phyloP scores from a whole-genome alignment of 805 yeast species.

The Ogataea parapolymorpha region DNA sequence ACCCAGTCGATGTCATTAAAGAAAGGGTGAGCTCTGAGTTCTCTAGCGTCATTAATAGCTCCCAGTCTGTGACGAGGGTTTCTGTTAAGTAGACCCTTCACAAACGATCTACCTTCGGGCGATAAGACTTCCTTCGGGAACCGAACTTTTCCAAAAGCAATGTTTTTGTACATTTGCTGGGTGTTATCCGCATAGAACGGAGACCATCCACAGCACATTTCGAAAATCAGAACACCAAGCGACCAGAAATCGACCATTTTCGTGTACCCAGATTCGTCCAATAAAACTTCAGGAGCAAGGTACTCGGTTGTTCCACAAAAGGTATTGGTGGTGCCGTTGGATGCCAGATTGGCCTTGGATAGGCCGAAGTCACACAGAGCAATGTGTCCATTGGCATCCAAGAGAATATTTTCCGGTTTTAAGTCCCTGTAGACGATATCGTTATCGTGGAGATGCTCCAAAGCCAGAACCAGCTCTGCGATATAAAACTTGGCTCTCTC shows the following conservation, averaged over 20 bases:
- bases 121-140: constrained; percentile 95
- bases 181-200: constrained; percentile 98
- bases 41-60: constrained; percentile 87
- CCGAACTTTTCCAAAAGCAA: constrained; percentile 96
- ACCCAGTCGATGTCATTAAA: constrained; percentile 92
- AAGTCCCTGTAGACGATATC: constrained; percentile 95
- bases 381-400: constrained; percentile 96
- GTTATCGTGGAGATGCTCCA: constrained; percentile 92
- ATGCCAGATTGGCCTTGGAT: constrained; percentile 85
- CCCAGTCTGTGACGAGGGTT: constrained; percentile 96
- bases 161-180: constrained; percentile 98
- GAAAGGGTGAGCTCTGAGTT: constrained; percentile 87
- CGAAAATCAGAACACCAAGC: constrained; percentile 91
- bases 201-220: constrained; percentile 99
- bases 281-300: constrained; percentile 91
- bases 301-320: constrained; percentile 99
- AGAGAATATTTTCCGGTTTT: constrained; percentile 92
- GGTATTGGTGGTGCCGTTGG: constrained; percentile 89
- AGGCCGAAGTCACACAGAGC: constrained; percentile 97
- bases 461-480: constrained; percentile 89
- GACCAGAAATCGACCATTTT: constrained; percentile 99
- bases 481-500: constrained; percentile 95
- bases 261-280: constrained; percentile 95
- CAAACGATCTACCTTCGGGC: constrained; percentile 91
- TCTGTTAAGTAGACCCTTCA: constrained; percentile 90